Evolutionary conservation across 345 rosid genomes (phyloP).

Genomic region (Eucalyptus tenuipes): DNA sequence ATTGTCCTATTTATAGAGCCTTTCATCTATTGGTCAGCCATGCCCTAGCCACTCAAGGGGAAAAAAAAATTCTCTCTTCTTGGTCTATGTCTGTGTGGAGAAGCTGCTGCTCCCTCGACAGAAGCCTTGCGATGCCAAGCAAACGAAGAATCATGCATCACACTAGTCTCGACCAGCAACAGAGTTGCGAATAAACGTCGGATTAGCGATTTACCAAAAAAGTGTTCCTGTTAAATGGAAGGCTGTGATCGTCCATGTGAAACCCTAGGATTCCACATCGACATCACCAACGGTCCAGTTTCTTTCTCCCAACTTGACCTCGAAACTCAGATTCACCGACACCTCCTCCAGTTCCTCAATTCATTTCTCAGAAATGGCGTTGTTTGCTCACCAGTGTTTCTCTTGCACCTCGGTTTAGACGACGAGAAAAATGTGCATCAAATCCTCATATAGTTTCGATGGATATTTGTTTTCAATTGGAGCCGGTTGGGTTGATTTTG

Average conservation of each 20-base stretch:
- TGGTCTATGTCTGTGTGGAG: background rate
- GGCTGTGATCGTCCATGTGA: background rate
- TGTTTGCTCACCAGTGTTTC: background rate
- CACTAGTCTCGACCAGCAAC: background rate
- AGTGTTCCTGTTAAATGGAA: background rate
- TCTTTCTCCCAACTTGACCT: background rate
- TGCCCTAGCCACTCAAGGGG: background rate
- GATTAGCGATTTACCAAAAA: background rate
- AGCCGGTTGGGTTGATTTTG: background rate
- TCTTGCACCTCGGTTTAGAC: background rate
- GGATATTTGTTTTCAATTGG: background rate
- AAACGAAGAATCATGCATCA: background rate
- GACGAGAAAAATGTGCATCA: slow-evolving; percentile 6
- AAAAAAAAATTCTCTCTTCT: background rate
- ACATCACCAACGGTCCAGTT: background rate
- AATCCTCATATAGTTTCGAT: slow-evolving; percentile 14
- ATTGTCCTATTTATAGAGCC: background rate
- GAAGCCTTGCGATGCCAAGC: background rate
- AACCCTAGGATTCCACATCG: background rate
- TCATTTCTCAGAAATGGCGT: background rate
- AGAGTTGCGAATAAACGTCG: background rate
- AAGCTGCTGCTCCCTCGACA: background rate
- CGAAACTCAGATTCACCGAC: background rate
- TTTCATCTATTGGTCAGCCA: background rate
- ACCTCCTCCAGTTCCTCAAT: background rate